Base-by-base conservation (phyloP, 306 rosid species). In the Casuarina equisetifolia region DNA sequence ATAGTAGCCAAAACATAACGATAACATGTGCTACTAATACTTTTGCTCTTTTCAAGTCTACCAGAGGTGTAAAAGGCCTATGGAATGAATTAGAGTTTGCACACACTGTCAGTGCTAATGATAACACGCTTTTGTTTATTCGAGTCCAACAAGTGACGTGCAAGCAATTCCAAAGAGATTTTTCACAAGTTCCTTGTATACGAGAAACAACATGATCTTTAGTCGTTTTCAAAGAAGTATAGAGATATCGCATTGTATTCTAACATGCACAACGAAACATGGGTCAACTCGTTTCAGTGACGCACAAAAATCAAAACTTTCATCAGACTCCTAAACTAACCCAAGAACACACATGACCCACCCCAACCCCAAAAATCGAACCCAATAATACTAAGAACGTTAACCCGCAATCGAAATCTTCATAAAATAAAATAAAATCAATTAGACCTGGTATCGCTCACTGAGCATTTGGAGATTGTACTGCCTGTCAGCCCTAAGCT, bases 381-480 rank as follows among this genome's bases (percentile, higher is more conserved):
- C 25, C 38, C 39, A 9, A 25, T 15, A 58, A 12, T 25, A 58
- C 64, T 3, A 58, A 32, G 13, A 25, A 20, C 6, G 16, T 9
- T 25, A 58, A 17, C 20, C 58, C 44, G 13, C 8, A 36, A 62
- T 3, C 43, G 35, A 62, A 62, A 62, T n/a, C n/a, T 13, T 44
- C n/a, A 16, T 6, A 20, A 40, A 15, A n/a, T n/a, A 42, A 66
- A 74, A 51, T 12, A 6, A n/a, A 70, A 52, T 0, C 13, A 69
- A 25, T 17, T 5, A 48, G 66, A 94, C 98, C 97, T 94, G 98
- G 72, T 95, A 95, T 71, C 90, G 84, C 0, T 95, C 98, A 68
- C 75, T 82, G 49, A 95, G 98, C 97, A 95, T 92, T 84, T 95
- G 98, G 36, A 95, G 93, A 59, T 95, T 95, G 54, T 92, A 91